A percentile compares a stretch with the other conserved stretches of the same genome.
Evolutionary conservation across 2,329 filamentous ascomycete genomes (phyloP).

Genomic region (Fusarium bulbicola): DNA sequence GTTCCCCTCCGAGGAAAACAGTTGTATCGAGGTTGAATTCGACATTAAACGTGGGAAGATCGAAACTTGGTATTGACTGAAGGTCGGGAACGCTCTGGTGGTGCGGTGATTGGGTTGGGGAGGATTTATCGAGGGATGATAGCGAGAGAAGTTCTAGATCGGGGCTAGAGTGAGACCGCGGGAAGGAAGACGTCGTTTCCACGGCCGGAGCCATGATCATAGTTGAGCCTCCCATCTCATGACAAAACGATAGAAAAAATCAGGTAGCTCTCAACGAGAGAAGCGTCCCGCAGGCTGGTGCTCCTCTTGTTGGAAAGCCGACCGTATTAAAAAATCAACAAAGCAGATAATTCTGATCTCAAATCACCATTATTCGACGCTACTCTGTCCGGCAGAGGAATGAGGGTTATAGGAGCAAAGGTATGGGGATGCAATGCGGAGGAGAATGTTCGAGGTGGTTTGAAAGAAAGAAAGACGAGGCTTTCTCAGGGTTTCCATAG

Average conservation of each 20-base stretch:
- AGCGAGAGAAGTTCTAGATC: slow-evolving; percentile 42
- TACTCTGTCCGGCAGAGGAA: slow-evolving; percentile 44
- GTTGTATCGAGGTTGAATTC: slow-evolving; percentile 59
- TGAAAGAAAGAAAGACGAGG: slow-evolving; percentile 26
- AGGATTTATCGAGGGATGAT: slow-evolving; percentile 41
- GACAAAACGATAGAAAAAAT: slow-evolving; percentile 29
- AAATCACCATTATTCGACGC: slow-evolving; percentile 42
- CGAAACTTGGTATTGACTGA: slow-evolving; percentile 49
- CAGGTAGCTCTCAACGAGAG: slow-evolving; percentile 31
- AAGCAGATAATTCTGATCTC: slow-evolving; percentile 25
- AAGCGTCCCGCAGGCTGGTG: slow-evolving; percentile 26
- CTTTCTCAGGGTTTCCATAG: slow-evolving; percentile 31
- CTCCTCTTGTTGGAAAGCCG: slow-evolving; percentile 35
- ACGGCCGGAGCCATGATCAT: slow-evolving; percentile 53
- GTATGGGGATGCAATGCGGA: slow-evolving; percentile 7
- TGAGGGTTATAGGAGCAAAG: slow-evolving; percentile 9
- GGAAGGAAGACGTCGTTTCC: slow-evolving; percentile 44
- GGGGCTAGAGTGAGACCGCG: slow-evolving; percentile 49
- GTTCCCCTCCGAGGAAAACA: slow-evolving; percentile 49
- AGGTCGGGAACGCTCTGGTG: slow-evolving; percentile 28
- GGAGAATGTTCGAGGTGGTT: slow-evolving; percentile 25
- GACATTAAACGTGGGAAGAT: slow-evolving; percentile 63
- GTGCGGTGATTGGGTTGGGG: slow-evolving; percentile 33
- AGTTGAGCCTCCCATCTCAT: slow-evolving; percentile 50
- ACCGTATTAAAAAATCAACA: slow-evolving; percentile 36